phyloP scores from a whole-genome alignment of 257 asterid species.

The Oldenlandia corymbosa region DNA sequence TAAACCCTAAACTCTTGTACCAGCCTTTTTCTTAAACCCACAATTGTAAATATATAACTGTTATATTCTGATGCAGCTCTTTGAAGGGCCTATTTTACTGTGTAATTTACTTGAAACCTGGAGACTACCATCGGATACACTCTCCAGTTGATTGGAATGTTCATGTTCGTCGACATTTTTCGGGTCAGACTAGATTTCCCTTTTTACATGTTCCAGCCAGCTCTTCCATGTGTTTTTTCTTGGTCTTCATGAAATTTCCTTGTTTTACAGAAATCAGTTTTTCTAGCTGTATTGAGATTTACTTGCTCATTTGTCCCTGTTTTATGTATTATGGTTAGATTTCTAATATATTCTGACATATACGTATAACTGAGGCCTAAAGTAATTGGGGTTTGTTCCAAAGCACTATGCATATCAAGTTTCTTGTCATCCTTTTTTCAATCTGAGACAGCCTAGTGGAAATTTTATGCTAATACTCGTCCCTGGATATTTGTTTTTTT shows the following conservation, averaged over 20 bases:
- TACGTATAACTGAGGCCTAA: neutral
- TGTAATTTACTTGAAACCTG: constrained; percentile 93
- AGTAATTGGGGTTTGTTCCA: neutral
- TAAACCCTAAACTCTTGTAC: no score
- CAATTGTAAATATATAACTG: constrained; percentile 8
- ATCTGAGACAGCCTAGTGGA: neutral
- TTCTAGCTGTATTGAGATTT: neutral
- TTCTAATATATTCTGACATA: neutral
- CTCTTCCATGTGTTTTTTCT: neutral
- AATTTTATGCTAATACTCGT: neutral
- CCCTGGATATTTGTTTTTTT: neutral
- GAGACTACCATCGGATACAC: constrained; percentile 96
- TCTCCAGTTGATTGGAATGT: constrained; percentile 93
- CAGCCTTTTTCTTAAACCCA: constrained; percentile 1
- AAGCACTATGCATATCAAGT: neutral
- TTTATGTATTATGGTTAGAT: neutral
- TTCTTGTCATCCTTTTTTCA: neutral
- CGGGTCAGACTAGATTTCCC: constrained; percentile 41
- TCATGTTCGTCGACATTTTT: constrained; percentile 71
- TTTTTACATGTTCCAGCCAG: neutral
- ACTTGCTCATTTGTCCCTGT: neutral
- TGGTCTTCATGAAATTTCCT: neutral
- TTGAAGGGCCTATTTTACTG: constrained; percentile 87
- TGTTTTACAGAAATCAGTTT: neutral
- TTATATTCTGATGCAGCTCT: constrained; percentile 47